Evolutionary conservation across 306 rosid species (phyloP), one percentile per base, ranked within the genome.

Genomic region (Abrus pulchellus): DNA sequence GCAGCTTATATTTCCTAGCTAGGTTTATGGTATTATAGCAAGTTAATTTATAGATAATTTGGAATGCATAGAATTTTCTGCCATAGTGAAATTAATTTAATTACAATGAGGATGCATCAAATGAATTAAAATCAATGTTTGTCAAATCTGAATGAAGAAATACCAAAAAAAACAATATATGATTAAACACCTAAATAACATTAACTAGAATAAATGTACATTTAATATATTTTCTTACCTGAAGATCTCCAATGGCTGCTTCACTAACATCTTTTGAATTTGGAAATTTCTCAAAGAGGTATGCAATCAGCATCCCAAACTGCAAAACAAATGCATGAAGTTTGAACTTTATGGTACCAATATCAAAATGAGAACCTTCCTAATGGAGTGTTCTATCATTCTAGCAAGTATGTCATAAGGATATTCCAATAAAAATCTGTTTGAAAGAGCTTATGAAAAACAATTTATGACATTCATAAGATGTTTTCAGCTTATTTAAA

Each of bases 231-330:
- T 74, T 79, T 83, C 73, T 66, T 68, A 93, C 99, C 97, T 93
- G 97, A 41, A 95, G 91, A 82, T 95, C 99, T 85, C 96, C 98
- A 69, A 95, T 84, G 65, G 91, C 97, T 13, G 90, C 78, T 83
- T 83, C 96, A 72, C 82, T 88, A 75, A 87, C 92, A 71, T 93
- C 86, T 77, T 93, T 96, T 62, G 76, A 83, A 62, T 89, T 82
- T 28, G 99, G 94, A 84, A 90, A 90, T 13, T 79, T 96, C 77
- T 93, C 97, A 74, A 92, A 96, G 68, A 93, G 98, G 85, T 73
- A 92, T 76, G 90, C 91, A 43, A 96, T 93, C 89, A 96, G 84
- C 99, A 96, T 96, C 33, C 98, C 99, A 68, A 93, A 96, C 98
- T 96, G 93, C 91, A 90, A 87, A 82, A 72, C 72, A 82, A 69